Conservation (phyloP, 2,329 filamentous ascomycete species). For the Diplocarpon rosae region DNA sequence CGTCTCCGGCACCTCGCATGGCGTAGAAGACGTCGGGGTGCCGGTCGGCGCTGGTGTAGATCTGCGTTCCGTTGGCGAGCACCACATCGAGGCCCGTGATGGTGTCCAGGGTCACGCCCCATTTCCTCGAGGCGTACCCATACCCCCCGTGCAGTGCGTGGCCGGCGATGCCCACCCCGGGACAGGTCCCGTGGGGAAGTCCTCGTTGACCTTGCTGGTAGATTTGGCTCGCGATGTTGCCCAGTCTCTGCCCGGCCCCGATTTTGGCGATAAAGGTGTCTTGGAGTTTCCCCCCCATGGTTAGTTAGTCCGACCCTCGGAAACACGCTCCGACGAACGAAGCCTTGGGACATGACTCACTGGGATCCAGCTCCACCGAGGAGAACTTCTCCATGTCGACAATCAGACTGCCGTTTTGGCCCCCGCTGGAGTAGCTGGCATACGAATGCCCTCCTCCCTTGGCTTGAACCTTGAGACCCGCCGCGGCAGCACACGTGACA, state of each 20-base stretch:
- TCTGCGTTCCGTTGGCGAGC: slow-evolving; percentile 24
- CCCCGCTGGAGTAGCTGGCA: slow-evolving; percentile 30
- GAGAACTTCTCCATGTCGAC: neutral
- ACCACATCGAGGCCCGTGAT: slow-evolving; percentile 38
- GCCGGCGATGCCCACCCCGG: slow-evolving; percentile 46
- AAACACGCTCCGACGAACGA: too few species aligned
- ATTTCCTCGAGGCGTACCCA: slow-evolving; percentile 34
- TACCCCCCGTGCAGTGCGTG: slow-evolving; percentile 42
- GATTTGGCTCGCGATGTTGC: slow-evolving; percentile 39
- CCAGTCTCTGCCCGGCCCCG: slow-evolving; percentile 42
- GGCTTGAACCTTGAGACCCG: slow-evolving; percentile 36
- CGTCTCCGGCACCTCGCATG: slow-evolving; percentile 27
- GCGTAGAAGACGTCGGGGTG: slow-evolving; percentile 27
- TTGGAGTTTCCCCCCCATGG: too few species aligned
- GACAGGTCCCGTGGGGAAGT: slow-evolving; percentile 48
- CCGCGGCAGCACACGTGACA: slow-evolving; percentile 34
- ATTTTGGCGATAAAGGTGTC: slow-evolving; percentile 42
- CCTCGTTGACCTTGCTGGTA: slow-evolving; percentile 43
- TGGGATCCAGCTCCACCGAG: neutral
- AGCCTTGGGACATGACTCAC: neutral
- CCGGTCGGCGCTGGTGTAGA: slow-evolving; percentile 20
- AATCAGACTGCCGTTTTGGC: neutral
- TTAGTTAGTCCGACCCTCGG: too few species aligned
- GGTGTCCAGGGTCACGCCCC: slow-evolving; percentile 40
- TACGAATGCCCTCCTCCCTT: slow-evolving; percentile 44